These are phyloP conservation scores for Sutorius eximius DNA, from an alignment of 1,284 basidiomycete species.

Conservation along the genomic window DNA sequence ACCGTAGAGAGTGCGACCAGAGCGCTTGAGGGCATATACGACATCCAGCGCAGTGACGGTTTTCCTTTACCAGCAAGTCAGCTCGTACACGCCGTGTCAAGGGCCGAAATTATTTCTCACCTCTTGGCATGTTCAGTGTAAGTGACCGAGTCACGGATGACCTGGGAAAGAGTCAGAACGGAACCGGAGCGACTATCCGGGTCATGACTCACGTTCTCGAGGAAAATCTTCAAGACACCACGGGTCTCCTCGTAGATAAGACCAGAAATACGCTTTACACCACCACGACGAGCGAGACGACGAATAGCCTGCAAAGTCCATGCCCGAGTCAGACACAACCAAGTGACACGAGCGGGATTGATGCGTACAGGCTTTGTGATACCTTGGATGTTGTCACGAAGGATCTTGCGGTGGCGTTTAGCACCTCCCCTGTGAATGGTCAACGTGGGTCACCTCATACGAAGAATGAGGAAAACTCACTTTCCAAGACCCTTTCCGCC, in stretches of 20 bases:
- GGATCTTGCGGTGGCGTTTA: conserved; percentile 72
- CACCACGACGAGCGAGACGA: conserved; percentile 84
- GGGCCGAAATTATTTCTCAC: conserved; percentile 25
- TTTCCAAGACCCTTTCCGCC: conserved; percentile 41
- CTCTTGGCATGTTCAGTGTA: conserved; percentile 90
- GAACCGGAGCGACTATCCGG: not conserved
- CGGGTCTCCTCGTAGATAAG: conserved; percentile 85
- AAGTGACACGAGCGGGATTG: conserved; percentile 56
- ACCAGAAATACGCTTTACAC: conserved; percentile 84
- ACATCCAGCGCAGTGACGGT: conserved; percentile 82
- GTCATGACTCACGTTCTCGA: conserved; percentile 48
- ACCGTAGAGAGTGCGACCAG: conserved; percentile 79
- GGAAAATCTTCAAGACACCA: conserved; percentile 84
- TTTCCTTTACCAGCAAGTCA: conserved; percentile 49
- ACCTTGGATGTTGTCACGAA: conserved; percentile 76
- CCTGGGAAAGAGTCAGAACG: conserved; percentile 59
- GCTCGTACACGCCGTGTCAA: not conserved
- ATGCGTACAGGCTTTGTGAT: conserved; percentile 60
- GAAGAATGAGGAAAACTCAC: conserved; percentile 7
- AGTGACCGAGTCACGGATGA: conserved; percentile 85
- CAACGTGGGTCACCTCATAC: conserved; percentile 32
- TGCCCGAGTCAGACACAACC: conserved; percentile 39
- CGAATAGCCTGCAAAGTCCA: conserved; percentile 61
- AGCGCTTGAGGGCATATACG: conserved; percentile 84
- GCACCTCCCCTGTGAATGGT: conserved; percentile 74